Evolutionary conservation across 202 grass and related monocot genomes (phyloP).

Genomic region (Tripidium arundinaceum): DNA sequence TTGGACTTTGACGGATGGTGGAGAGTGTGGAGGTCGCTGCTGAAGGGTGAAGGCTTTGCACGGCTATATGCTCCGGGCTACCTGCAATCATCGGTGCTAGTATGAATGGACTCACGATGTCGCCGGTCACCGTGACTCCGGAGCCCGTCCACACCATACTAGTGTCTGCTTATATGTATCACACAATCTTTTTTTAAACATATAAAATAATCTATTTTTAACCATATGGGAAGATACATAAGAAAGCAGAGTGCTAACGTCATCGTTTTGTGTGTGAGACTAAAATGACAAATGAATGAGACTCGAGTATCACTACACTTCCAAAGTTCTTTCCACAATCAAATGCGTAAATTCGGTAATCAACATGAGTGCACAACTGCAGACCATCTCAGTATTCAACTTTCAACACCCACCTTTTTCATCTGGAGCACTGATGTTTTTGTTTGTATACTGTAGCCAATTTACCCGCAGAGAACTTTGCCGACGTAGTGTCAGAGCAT

Average conservation of each 20-base stretch:
- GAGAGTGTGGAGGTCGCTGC: background rate
- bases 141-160: too few relatives aligned
- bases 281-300: background rate
- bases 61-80: too few relatives aligned
- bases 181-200: background rate
- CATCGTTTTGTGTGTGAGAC: background rate
- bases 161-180: background rate
- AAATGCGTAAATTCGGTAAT: background rate
- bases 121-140: background rate
- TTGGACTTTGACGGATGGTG: too few relatives aligned
- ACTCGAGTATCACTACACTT: background rate
- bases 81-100: background rate
- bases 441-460: conserved; percentile 59
- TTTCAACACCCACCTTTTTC: background rate
- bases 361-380: background rate
- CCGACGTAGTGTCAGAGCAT: conserved; percentile 71
- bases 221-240: background rate
- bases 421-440: conserved; percentile 23
- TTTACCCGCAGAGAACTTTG: conserved; percentile 86
- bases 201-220: background rate
- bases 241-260: background rate
- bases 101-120: background rate
- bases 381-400: background rate
- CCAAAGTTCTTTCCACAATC: background rate
- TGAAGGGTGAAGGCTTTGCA: background rate